Evolutionary conservation across 2,329 filamentous ascomycete genomes (phyloP).

Genomic region (Neopestalotiopsis rosae): DNA sequence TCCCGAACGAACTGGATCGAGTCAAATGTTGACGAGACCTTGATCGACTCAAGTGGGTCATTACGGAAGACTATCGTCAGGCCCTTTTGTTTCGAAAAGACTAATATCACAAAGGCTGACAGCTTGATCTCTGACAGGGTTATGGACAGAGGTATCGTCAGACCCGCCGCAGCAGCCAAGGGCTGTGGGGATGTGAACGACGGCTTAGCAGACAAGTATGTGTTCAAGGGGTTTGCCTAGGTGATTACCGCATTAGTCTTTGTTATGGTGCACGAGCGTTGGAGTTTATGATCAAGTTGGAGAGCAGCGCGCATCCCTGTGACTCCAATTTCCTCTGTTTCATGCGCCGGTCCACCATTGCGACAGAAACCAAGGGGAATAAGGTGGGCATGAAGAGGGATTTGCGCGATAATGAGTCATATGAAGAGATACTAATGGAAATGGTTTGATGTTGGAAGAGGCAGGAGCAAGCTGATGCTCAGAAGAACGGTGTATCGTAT

Average conservation of each 20-base stretch:
- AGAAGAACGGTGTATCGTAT: conserved; percentile 11
- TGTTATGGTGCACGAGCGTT: conserved; percentile 39
- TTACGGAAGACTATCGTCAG: conserved; percentile 97
- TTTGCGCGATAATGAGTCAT: conserved; percentile 21
- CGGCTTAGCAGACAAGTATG: conserved; percentile 89
- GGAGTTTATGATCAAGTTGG: conserved; percentile 24
- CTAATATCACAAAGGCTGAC: conserved; percentile 95
- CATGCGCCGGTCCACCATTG: conserved; percentile 40
- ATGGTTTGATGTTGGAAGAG: not conserved
- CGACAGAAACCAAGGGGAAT: conserved; percentile 18
- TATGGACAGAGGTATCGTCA: conserved; percentile 97
- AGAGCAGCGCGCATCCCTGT: conserved; percentile 37
- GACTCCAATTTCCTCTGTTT: conserved; percentile 33
- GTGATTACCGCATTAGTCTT: conserved; percentile 52
- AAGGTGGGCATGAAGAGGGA: conserved; percentile 17
- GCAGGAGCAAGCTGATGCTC: not conserved
- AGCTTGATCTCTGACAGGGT: conserved; percentile 94
- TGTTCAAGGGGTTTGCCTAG: conserved; percentile 93
- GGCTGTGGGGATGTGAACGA: conserved; percentile 92
- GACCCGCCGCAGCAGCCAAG: conserved; percentile 84
- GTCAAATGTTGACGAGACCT: conserved; percentile 98
- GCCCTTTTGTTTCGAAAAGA: conserved; percentile 97
- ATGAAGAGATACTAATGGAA: conserved; percentile 16
- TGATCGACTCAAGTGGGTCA: conserved; percentile 95
- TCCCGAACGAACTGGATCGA: conserved; percentile 98